Evolutionary conservation across 345 rosid genomes (phyloP).

Genomic region (Jatropha curcas): DNA sequence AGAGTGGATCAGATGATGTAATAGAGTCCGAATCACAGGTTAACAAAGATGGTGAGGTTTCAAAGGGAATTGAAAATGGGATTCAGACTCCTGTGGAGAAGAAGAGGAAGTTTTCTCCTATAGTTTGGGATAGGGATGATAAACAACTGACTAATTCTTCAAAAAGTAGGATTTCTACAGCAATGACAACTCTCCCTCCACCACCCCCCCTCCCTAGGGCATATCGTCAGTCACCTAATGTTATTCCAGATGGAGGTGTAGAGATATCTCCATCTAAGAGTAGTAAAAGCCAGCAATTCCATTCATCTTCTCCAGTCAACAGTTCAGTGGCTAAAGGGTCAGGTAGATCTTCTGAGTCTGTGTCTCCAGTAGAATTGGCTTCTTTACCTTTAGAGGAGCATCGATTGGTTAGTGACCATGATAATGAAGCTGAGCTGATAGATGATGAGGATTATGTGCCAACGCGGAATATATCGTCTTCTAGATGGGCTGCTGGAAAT

Average conservation of each 20-base stretch:
- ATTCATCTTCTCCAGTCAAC: constrained; percentile 35
- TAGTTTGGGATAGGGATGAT: constrained; percentile 95
- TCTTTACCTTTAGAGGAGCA: constrained; percentile 44
- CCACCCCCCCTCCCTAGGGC: constrained; percentile 57
- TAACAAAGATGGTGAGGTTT: constrained; percentile 39
- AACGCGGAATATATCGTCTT: constrained; percentile 80
- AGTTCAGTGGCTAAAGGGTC: constrained; percentile 33
- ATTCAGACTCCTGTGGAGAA: constrained; percentile 47
- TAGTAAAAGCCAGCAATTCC: constrained; percentile 26
- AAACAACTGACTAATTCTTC: constrained; percentile 40
- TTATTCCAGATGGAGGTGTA: constrained; percentile 37
- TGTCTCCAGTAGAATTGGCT: constrained; percentile 40
- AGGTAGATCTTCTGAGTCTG: constrained; percentile 19
- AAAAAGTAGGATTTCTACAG: constrained; percentile 39
- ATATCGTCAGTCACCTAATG: constrained; percentile 43
- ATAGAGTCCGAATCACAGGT: constrained; percentile 47
- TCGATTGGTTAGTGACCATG: constrained; percentile 35
- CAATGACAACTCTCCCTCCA: constrained; percentile 48
- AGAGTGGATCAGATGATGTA: constrained; percentile 91
- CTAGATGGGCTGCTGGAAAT: constrained; percentile 93
- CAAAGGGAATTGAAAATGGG: constrained; percentile 52
- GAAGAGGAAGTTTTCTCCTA: constrained; percentile 96
- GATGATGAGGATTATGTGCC: constrained; percentile 82
- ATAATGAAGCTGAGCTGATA: constrained; percentile 40
- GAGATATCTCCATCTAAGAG: constrained; percentile 41